phyloP scores from a whole-genome alignment of 306 rosid species.

The Quercus variabilis region DNA sequence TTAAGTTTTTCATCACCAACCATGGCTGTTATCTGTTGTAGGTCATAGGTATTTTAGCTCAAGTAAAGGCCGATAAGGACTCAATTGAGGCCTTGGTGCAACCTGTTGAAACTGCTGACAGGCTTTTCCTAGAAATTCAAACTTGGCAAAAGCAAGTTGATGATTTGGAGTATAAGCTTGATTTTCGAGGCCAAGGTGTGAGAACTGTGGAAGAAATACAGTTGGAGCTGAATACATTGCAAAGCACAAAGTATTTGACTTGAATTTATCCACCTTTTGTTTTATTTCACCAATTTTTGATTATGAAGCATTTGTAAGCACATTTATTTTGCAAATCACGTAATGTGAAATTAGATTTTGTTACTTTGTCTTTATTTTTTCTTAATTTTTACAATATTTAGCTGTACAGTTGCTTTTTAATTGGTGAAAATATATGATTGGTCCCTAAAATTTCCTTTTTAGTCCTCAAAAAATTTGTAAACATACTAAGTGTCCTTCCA shows the following conservation, averaged over 20 bases:
- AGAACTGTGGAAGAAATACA: constrained; percentile 73
- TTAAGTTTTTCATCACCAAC: background rate
- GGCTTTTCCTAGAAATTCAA: constrained; percentile 64
- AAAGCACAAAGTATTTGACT: constrained; percentile 54
- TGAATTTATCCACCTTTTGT: background rate
- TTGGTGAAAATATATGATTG: too few species aligned
- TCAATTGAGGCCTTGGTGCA: constrained; percentile 60
- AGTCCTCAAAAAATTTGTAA: too few species aligned
- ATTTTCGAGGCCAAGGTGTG: constrained; percentile 61
- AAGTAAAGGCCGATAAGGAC: constrained; percentile 74
- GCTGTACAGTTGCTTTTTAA: background rate
- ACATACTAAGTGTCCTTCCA: too few species aligned
- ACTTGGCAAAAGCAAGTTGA: constrained; percentile 57
- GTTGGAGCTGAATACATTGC: constrained; percentile 62
- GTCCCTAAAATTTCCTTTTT: too few species aligned
- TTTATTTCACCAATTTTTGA: constrained; percentile 9
- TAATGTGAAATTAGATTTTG: background rate
- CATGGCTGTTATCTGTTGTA: constrained; percentile 19
- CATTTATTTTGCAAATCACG: background rate
- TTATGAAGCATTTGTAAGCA: constrained; percentile 4
- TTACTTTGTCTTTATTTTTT: background rate
- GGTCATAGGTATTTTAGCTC: constrained; percentile 83
- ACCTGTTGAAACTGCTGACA: constrained; percentile 72
- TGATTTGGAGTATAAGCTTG: constrained; percentile 69
- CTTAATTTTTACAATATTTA: background rate